Conservation (phyloP, 2,329 filamentous ascomycete genomes). For the Aspergillus sp. region DNA sequence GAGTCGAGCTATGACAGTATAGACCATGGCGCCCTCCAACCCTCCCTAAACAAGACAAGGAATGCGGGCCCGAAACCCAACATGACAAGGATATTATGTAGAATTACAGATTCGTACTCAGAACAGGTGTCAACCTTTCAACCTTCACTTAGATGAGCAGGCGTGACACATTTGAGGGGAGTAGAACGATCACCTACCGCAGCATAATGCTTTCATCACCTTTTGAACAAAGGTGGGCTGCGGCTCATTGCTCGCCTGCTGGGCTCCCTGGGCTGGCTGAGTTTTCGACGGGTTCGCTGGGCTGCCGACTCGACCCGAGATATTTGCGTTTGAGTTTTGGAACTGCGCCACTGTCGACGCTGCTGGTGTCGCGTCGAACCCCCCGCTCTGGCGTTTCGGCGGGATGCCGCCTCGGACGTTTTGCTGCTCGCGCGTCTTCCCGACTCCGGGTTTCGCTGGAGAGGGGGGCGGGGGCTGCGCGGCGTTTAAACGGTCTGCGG, state of each 20-base stretch:
- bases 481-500: conserved; percentile 88
- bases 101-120: conserved; percentile 20
- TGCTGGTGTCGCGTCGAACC: conserved; percentile 73
- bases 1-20: conserved; percentile 18
- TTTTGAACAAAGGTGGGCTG: conserved; percentile 86
- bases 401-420: conserved; percentile 72
- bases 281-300: conserved; percentile 59
- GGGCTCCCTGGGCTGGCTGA: conserved; percentile 54
- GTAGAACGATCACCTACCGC: conserved; percentile 56
- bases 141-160: conserved; percentile 32
- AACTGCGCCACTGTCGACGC: conserved; percentile 94
- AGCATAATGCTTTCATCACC: conserved; percentile 89
- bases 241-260: conserved; percentile 61
- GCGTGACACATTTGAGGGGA: conserved; percentile 6
- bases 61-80: conserved; percentile 20
- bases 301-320: conserved; percentile 63
- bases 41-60: conserved; percentile 19
- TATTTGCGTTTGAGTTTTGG: conserved; percentile 89
- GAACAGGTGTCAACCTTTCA: conserved; percentile 25
- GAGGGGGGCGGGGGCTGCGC: conserved; percentile 85
- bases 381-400: conserved; percentile 70
- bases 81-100: conserved; percentile 21
- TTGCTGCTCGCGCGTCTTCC: conserved; percentile 71
- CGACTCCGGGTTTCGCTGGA: conserved; percentile 74
- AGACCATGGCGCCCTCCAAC: conserved; percentile 19